Evolutionary conservation across 225 moss, liverwort and hornwort genomes (phyloP), one percentile per base, ranked within the genome.

Genomic region (Straminergon stramineum): DNA sequence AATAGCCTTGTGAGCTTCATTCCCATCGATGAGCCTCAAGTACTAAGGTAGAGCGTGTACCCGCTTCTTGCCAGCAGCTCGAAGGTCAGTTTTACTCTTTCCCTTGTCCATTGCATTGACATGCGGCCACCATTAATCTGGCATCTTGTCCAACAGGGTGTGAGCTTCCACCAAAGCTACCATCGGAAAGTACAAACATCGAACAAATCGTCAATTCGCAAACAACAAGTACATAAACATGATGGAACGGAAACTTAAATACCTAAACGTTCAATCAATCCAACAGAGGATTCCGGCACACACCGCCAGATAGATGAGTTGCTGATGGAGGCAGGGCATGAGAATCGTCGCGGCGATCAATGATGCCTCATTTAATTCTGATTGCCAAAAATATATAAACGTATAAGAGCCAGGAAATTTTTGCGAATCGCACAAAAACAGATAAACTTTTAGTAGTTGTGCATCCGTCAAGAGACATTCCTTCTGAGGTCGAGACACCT

Each of bases 61-160:
- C 96, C 96, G 95, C 92, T 97, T 97, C 90, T 96, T 97, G 87
- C 97, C 97, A 90, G 96, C 96, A 89, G 97, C 97, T 88, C 96
- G 97, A 84, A 95, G 97, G 86, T 95, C 92, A 86, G 90, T 94
- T 93, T 97, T 96, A 93, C 92, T 96, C 92, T 94, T 97, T 86
- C 95, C 91, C 81, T 95, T 97, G 79, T 97, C 97, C 97, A 97
- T 96, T 92, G 93, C 89, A 84, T 90, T 75, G 83, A 82, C 79
- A 91, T 79, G 43, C 75, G 87, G 65, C 89, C 90, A 92, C 91
- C 92, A 92, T 91, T 81, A 90, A 89, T 89, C 88, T 69, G 63
- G 85, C 88, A 91, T 68, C 89, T 84, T 87, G 82, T 78, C 53
- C 82, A 75, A 87, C 51, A 89, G 30, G 52, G 41, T 58, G 70